Evolutionary conservation across 495 filamentous ascomycete genomes (phyloP).

Genomic region (Barbatosphaeria neglecta): DNA sequence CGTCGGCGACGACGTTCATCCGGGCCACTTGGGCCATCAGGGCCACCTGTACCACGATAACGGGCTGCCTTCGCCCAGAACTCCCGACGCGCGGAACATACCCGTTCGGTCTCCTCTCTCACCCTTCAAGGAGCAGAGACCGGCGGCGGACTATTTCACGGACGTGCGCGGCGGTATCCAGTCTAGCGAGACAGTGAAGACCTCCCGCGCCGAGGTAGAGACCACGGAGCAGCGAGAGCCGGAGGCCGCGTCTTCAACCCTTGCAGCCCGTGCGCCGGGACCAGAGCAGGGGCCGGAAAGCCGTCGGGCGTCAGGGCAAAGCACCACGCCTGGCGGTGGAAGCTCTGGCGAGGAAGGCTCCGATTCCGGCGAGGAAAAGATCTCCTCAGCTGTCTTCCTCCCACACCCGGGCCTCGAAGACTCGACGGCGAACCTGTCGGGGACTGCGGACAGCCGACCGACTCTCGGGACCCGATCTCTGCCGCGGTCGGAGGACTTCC

Average conservation of each 20-base stretch:
- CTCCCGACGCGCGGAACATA: not conserved
- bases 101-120: slow-evolving; percentile 8
- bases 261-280: not conserved
- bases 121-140: slow-evolving; percentile 4
- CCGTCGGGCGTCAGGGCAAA: slow-evolving; percentile 17
- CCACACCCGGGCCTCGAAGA: slow-evolving; percentile 64
- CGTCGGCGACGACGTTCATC: not conserved
- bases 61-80: not conserved
- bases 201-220: not conserved
- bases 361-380: slow-evolving; percentile 84
- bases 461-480: slow-evolving; percentile 11
- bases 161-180: not conserved
- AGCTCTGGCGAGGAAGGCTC: slow-evolving; percentile 61
- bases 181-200: not conserved
- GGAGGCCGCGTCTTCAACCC: not conserved
- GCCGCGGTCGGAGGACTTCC: slow-evolving; percentile 22
- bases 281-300: slow-evolving; percentile 6
- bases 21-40: not conserved
- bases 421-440: slow-evolving; percentile 32
- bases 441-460: slow-evolving; percentile 13
- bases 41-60: slow-evolving; percentile 2
- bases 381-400: slow-evolving; percentile 86
- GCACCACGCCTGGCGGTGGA: slow-evolving; percentile 25
- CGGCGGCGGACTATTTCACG: slow-evolving; percentile 1
- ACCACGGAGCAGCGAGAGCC: slow-evolving; percentile 1